Conservation (phyloP, 2,329 filamentous ascomycete genomes). For the Colletotrichum sojae region DNA sequence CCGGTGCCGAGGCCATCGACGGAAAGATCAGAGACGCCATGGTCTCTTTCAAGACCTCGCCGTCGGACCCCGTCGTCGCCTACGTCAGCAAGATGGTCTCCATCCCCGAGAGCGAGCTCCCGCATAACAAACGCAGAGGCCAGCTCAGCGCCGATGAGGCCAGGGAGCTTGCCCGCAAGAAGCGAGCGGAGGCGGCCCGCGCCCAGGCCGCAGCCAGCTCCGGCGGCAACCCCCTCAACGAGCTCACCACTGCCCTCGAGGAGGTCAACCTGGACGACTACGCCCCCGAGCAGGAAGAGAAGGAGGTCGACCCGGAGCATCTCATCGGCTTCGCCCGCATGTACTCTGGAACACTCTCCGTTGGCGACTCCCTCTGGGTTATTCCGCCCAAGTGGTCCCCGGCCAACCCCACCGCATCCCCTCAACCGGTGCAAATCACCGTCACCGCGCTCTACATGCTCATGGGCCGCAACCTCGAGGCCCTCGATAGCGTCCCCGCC, state of each 20-base stretch:
- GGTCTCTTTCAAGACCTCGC: slow-evolving; percentile 80
- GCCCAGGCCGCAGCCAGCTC: slow-evolving; percentile 74
- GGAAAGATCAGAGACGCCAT: slow-evolving; percentile 82
- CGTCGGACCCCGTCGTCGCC: slow-evolving; percentile 85
- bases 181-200: slow-evolving; percentile 88
- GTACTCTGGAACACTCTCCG: slow-evolving; percentile 89
- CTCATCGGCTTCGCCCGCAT: slow-evolving; percentile 95
- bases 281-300: slow-evolving; percentile 63
- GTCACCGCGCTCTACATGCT: slow-evolving; percentile 93
- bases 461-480: slow-evolving; percentile 92
- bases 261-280: slow-evolving; percentile 71
- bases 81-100: slow-evolving; percentile 99
- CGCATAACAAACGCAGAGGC: slow-evolving; percentile 84
- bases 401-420: slow-evolving; percentile 77
- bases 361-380: slow-evolving; percentile 93
- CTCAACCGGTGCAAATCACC: slow-evolving; percentile 84
- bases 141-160: slow-evolving; percentile 91
- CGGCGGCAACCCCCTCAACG: slow-evolving; percentile 64
- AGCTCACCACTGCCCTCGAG: slow-evolving; percentile 73
- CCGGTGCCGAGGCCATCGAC: slow-evolving; percentile 81
- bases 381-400: slow-evolving; percentile 94
- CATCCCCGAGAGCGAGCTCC: slow-evolving; percentile 91
- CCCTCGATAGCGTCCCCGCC: slow-evolving; percentile 86
- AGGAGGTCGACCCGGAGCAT: slow-evolving; percentile 82
- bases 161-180: slow-evolving; percentile 86